Evolutionary conservation across 768 basidiomycete species (phyloP), one percentile per base, ranked within the genome.

Genomic region (Phylloporus sp.): DNA sequence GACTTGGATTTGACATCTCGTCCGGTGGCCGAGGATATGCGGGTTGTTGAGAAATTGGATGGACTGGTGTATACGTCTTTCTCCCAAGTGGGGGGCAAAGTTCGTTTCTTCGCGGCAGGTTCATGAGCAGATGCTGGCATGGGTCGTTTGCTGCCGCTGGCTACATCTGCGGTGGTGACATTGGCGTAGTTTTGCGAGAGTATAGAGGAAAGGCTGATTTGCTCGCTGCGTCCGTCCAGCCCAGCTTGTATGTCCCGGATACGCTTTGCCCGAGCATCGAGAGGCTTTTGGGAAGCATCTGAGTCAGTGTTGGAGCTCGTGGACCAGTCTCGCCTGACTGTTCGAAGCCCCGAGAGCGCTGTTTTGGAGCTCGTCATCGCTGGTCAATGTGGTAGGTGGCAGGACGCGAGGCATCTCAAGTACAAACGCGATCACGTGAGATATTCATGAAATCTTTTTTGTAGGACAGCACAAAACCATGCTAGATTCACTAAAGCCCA

Each of bases 241-340:
- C 77, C 82, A 32, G 75, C 78, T 57, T 82, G 75, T 38, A 86
- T 85, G 41, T 75, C 70, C 54, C 71, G 75, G 6, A 86, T 61
- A 17, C 84, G 79, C 29, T 67, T 56, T 28, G 67, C 65, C 20
- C 58, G 49, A 40, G 53, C 38, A 50, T 66, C 46, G 41, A 44
- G 33, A 43, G 49, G 52, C 27, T 56, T 63, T 37, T 66, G 55
- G 5, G 49, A 48, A 1, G 49, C 33, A 4, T 54, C 47, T 24
- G 60, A 55, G 22, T 54, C 45, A 4, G 54, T 56, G 41, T 71
- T 71, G 3, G 75, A 73, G 37, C 69, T 70, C 13, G 60, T 59
- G 1, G 82, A 84, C 61, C 79, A 89, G 62, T 88, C 80, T 48
- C 87, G 77, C 52, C 73, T 72, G 36, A 87, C 51, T 1, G 74